These are phyloP conservation scores for Annulohypoxylon truncatum DNA, from an alignment of 2,329 filamentous ascomycete species.

Conservation along the genomic window DNA sequence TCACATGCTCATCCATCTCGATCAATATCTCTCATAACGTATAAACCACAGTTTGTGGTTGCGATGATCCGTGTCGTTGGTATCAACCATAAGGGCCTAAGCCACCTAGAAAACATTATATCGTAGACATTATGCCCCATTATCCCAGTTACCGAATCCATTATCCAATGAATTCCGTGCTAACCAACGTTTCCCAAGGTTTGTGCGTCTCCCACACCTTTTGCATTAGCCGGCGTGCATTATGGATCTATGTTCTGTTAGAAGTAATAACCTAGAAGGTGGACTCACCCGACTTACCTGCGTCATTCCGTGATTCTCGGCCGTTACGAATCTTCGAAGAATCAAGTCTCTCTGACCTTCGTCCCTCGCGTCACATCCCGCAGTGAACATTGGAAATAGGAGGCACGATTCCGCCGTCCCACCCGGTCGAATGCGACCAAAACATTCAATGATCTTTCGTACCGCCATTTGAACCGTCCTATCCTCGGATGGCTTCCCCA, in stretches of 20 bases:
- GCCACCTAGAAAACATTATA: constrained; percentile 21
- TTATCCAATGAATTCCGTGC: constrained; percentile 76
- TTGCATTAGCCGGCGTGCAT: constrained; percentile 74
- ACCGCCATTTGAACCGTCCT: constrained; percentile 72
- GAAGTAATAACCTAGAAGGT: background rate
- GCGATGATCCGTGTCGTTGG: background rate
- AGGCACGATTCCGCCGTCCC: constrained; percentile 79
- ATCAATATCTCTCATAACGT: constrained; percentile 19
- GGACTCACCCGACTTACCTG: constrained; percentile 64
- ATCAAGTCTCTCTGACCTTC: constrained; percentile 68
- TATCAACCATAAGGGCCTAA: constrained; percentile 9
- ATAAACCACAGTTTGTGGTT: constrained; percentile 18
- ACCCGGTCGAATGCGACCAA: constrained; percentile 71
- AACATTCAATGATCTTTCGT: constrained; percentile 69
- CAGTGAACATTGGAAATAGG: constrained; percentile 85
- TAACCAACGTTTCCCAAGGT: constrained; percentile 75
- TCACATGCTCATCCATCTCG: constrained; percentile 3
- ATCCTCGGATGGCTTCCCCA: constrained; percentile 69
- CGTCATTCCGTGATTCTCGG: constrained; percentile 80
- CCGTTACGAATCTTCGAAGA: constrained; percentile 71
- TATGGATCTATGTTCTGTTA: constrained; percentile 59
- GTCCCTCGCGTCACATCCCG: constrained; percentile 77
- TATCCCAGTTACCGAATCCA: constrained; percentile 53
- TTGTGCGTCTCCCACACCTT: constrained; percentile 74
- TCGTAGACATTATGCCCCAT: constrained; percentile 4